Percentiles rank a stretch among this genome's conserved stretches.
These are phyloP conservation scores for Teunomyces gatunensis DNA, from an alignment of 805 yeast genomes.

Conservation along the genomic window DNA sequence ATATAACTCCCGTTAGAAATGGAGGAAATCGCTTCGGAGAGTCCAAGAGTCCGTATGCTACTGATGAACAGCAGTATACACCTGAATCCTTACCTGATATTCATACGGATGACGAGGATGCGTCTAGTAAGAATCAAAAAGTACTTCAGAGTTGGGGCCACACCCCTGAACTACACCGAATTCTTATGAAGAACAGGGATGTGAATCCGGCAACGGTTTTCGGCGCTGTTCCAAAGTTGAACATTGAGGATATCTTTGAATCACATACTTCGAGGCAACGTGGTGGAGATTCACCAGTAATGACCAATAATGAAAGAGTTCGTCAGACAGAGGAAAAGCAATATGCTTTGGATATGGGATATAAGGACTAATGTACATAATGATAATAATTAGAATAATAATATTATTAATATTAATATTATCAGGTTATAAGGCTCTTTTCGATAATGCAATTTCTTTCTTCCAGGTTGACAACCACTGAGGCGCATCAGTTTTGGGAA, in stretches of 20 bases:
- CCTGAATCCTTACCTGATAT: conserved; percentile 36
- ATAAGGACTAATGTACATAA: conserved; percentile 7
- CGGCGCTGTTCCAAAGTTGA: conserved; percentile 70
- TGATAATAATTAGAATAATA: too few species aligned
- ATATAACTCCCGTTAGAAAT: not conserved
- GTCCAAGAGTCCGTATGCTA: not conserved
- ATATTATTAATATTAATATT: too few species aligned
- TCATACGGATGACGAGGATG: conserved; percentile 39
- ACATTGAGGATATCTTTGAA: conserved; percentile 67
- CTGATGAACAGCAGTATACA: conserved; percentile 5
- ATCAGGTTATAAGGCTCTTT: conserved; percentile 17
- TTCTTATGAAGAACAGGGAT: conserved; percentile 25
- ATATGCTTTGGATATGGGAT: conserved; percentile 50
- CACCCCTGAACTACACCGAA: conserved; percentile 32
- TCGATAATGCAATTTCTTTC: conserved; percentile 55
- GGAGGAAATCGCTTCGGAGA: conserved; percentile 4
- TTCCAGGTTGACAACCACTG: conserved; percentile 70
- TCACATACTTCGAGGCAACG: conserved; percentile 50
- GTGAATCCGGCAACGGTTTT: conserved; percentile 68
- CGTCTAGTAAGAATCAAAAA: conserved; percentile 15
- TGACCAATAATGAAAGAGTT: conserved; percentile 35
- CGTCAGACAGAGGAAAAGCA: conserved; percentile 45
- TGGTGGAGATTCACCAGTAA: conserved; percentile 49
- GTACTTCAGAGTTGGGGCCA: conserved; percentile 39
- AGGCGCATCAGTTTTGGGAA: conserved; percentile 66